Conservation (phyloP, 805 yeast species). For the Grigorovia jiainica region DNA sequence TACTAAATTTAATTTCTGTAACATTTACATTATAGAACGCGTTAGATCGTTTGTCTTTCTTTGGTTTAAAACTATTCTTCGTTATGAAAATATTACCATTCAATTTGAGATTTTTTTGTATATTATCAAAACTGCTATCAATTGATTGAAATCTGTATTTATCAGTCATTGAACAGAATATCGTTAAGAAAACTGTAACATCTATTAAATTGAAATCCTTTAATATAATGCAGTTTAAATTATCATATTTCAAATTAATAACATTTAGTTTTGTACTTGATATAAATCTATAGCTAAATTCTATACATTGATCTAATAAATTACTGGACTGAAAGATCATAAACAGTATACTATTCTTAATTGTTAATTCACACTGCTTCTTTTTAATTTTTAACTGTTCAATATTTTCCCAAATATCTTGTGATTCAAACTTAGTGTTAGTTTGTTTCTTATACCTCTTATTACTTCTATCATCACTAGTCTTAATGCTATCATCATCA, state of each 20-base stretch:
- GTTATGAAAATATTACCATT: conserved; percentile 15
- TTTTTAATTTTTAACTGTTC: conserved; percentile 13
- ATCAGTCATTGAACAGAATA: conserved; percentile 11
- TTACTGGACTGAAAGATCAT: conserved; percentile 5
- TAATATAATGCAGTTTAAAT: conserved; percentile 5
- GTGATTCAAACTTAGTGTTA: conserved; percentile 8
- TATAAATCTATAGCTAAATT: conserved; percentile 12
- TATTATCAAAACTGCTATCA: conserved; percentile 7
- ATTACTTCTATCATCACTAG: neutral
- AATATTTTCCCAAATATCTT: conserved; percentile 20
- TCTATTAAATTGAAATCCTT: conserved; percentile 15
- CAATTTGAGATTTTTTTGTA: conserved; percentile 9
- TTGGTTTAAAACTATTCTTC: conserved; percentile 5
- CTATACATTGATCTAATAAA: conserved; percentile 7
- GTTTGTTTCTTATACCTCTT: neutral
- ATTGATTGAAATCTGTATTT: conserved; percentile 8
- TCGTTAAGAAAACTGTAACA: conserved; percentile 14
- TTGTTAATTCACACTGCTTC: conserved; percentile 5
- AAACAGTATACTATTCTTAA: conserved; percentile 14
- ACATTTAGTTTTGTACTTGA: conserved; percentile 10
- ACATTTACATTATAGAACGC: conserved; percentile 1
- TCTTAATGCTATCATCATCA: neutral
- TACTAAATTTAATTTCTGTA: conserved; percentile 3
- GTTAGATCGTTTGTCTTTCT: neutral
- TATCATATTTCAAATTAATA: conserved; percentile 9